Evolutionary conservation across 2,329 filamentous ascomycete genomes (phyloP).

Genomic region (Daldinia eschscholtzii): DNA sequence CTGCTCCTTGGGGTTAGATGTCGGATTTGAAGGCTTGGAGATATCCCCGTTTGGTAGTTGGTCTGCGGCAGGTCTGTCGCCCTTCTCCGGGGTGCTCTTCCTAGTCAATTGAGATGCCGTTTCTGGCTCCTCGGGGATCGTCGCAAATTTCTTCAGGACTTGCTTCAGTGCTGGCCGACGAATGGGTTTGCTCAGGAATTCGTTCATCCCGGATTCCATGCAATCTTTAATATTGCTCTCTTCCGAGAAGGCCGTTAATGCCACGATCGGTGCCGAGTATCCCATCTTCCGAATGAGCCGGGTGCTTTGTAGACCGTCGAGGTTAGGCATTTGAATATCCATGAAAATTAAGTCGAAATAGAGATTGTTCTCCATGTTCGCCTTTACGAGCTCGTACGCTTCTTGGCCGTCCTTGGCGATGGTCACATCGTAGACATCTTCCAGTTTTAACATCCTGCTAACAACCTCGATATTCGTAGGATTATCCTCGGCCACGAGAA

Average conservation of each 20-base stretch:
- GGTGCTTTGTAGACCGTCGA: constrained; percentile 90
- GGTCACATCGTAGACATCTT: constrained; percentile 87
- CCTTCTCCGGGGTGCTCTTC: constrained; percentile 49
- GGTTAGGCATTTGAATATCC: constrained; percentile 96
- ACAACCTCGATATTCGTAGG: constrained; percentile 70
- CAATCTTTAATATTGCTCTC: constrained; percentile 90
- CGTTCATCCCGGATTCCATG: constrained; percentile 91
- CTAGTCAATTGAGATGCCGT: constrained; percentile 52
- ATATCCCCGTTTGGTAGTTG: constrained; percentile 36
- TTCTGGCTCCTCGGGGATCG: constrained; percentile 79
- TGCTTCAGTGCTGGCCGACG: constrained; percentile 87
- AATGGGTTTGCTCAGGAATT: constrained; percentile 84
- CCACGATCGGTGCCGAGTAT: constrained; percentile 89
- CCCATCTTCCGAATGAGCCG: constrained; percentile 87
- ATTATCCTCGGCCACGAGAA: constrained; percentile 84
- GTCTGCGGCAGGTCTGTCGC: constrained; percentile 18
- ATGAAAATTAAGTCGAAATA: constrained; percentile 93
- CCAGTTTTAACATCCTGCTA: constrained; percentile 76
- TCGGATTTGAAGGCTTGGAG: constrained; percentile 6
- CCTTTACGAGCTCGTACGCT: constrained; percentile 87
- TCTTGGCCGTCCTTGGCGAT: constrained; percentile 89
- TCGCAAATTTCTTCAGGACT: constrained; percentile 85
- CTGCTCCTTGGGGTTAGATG: constrained; percentile 28
- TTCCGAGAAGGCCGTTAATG: constrained; percentile 89
- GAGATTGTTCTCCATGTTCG: constrained; percentile 78